phyloP scores from a whole-genome alignment of 1,284 basidiomycete species.

The Sanguinoderma infundibulare region DNA sequence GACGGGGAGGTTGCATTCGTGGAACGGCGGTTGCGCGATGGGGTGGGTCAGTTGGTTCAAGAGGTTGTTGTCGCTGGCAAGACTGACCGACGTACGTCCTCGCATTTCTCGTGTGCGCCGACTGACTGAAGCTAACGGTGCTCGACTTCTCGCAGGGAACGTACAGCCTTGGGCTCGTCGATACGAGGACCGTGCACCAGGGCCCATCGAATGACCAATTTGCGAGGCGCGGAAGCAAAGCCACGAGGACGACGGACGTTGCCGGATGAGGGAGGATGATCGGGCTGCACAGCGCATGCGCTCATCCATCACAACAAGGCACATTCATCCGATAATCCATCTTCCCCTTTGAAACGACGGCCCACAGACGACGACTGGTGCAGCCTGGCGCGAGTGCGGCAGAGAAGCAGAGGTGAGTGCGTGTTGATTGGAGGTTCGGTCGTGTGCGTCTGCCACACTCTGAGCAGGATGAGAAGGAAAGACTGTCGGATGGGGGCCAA shows the following conservation, averaged over 20 bases:
- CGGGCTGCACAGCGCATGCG: neutral
- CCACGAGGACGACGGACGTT: neutral
- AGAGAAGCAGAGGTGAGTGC: neutral
- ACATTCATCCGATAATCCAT: neutral
- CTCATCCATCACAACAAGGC: neutral
- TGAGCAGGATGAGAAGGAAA: neutral
- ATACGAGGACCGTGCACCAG: too few relatives aligned
- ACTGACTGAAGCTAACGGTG: too few relatives aligned
- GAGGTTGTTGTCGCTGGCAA: neutral
- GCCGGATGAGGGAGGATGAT: neutral
- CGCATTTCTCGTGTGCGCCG: too few relatives aligned
- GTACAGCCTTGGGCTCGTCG: too few relatives aligned
- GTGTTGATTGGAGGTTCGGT: neutral
- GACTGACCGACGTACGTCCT: too few relatives aligned
- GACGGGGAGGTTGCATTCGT: too few relatives aligned
- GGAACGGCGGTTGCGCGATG: too few relatives aligned
- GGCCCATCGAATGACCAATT: too few relatives aligned
- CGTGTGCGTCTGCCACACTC: neutral
- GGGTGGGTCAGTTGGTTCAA: too few relatives aligned
- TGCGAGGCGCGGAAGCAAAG: neutral
- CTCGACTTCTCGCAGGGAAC: too few relatives aligned
- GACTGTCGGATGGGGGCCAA: neutral
- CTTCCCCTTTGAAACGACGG: neutral
- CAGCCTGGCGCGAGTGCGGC: neutral
- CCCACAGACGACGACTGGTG: neutral